phyloP scores from a whole-genome alignment of 495 filamentous ascomycete species.

The Podospora sp. region DNA sequence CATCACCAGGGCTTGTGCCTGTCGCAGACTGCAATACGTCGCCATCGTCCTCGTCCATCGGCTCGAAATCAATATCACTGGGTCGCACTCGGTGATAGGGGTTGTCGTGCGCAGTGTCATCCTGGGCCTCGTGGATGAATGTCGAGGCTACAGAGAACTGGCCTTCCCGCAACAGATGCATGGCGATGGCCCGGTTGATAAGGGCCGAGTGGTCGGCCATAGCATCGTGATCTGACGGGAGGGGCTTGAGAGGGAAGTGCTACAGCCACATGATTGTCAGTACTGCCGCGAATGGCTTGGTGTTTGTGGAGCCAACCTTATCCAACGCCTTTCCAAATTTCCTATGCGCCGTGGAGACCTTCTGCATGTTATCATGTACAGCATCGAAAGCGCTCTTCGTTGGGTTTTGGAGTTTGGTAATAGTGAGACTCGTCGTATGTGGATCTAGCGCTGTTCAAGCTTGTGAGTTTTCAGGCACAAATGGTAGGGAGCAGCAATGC shows the following conservation, averaged over 20 bases:
- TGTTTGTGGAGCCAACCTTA: constrained; percentile 55
- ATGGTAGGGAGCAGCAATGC: neutral
- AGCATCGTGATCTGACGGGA: constrained; percentile 83
- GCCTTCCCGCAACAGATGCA: constrained; percentile 94
- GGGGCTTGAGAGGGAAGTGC: constrained; percentile 76
- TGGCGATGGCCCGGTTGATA: constrained; percentile 89
- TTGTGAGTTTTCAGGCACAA: neutral
- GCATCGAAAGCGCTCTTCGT: constrained; percentile 75
- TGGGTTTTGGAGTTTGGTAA: constrained; percentile 83
- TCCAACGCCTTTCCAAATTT: constrained; percentile 82
- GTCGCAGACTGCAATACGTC: constrained; percentile 13
- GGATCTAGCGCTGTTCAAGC: constrained; percentile 58
- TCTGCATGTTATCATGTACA: constrained; percentile 77
- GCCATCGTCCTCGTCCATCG: constrained; percentile 35
- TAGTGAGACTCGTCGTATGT: constrained; percentile 64
- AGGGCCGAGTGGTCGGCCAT: constrained; percentile 72
- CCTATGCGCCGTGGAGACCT: constrained; percentile 73
- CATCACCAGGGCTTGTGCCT: constrained; percentile 14
- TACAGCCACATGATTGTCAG: constrained; percentile 33
- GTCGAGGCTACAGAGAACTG: constrained; percentile 84
- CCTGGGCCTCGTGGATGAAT: constrained; percentile 68
- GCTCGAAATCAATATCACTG: constrained; percentile 23
- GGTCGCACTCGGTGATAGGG: constrained; percentile 8
- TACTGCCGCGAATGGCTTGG: neutral
- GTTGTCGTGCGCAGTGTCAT: constrained; percentile 21